Evolutionary conservation across 371 early-diverging fungal species (phyloP), one percentile per base, ranked within the genome.

Genomic region (Apophysomyces ossiformis): DNA sequence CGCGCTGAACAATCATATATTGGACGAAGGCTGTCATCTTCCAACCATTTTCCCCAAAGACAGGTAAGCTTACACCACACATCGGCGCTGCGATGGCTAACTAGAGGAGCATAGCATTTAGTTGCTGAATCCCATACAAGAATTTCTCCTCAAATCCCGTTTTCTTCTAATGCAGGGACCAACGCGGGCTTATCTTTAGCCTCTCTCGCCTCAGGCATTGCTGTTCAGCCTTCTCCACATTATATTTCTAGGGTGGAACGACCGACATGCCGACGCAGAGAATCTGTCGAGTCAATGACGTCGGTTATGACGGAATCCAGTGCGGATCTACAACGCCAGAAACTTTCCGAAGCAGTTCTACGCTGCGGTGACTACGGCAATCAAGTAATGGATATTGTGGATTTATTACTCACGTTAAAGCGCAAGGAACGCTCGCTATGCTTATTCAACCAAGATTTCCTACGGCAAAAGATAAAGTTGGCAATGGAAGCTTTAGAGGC

Each of bases 221-320:
- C 69, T 50, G 69, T 82, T 4, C 82, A 82, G 50, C 73, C 57
- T 26, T 69, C 63, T 7, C 50, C 47, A 59, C 65, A 4, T 12
- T 36, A 8, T 35, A 32, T 37, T 47, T 37, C n/a, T 58, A 38
- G 45, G 16, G 43, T 37, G 9, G 60, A 21, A 7, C 66, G 56
- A 61, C 83, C 78, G 1, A 78, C 77, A 1, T 67, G 80, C 37
- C 67, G 83, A 16, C 69, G 83, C 58, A 69, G 72, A 58, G 79
- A 77, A 4, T 83, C 83, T 0, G 57, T 78, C 2, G 83, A 83
- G 62, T 76, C 76, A 2, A 58, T 76, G 7, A 67, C 64, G 39
- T 79, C 79, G 5, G 79, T 80, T 26, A 78, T 83, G 76, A 83
- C 83, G 4, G 83, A 78, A 63, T 68, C 73, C 3, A 80, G 81